phyloP scores from a whole-genome alignment of 805 yeast species.

The Cyberlindnera mississippiensis region DNA sequence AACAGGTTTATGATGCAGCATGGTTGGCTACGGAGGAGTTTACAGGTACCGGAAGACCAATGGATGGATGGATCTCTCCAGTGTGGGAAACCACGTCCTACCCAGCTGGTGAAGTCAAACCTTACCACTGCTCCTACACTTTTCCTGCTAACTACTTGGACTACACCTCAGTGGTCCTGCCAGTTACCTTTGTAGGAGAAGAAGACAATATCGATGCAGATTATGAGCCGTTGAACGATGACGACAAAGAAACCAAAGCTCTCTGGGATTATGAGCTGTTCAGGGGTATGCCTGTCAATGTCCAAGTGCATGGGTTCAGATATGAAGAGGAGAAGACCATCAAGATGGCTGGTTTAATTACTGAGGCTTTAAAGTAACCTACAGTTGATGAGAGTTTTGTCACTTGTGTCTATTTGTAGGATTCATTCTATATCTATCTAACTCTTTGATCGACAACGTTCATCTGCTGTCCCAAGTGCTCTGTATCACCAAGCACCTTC shows the following conservation, averaged over 20 bases:
- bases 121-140: slow-evolving; percentile 41
- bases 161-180: slow-evolving; percentile 40
- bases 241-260: slow-evolving; percentile 31
- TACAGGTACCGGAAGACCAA: slow-evolving; percentile 36
- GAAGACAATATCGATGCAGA: slow-evolving; percentile 31
- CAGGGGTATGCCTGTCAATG: slow-evolving; percentile 50
- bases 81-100: slow-evolving; percentile 41
- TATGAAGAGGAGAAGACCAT: slow-evolving; percentile 48
- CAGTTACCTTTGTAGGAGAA: slow-evolving; percentile 37
- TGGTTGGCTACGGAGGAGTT: slow-evolving; percentile 32
- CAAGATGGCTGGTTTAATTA: slow-evolving; percentile 20
- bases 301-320: slow-evolving; percentile 52
- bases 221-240: slow-evolving; percentile 24
- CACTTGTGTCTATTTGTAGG: too few species aligned
- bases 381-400: too few species aligned
- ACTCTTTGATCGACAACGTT: slow-evolving; percentile 47
- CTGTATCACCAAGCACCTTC: slow-evolving; percentile 58
- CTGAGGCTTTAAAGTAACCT: slow-evolving; percentile 4
- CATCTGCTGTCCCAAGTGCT: slow-evolving; percentile 57
- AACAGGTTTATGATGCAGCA: slow-evolving; percentile 35
- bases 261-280: slow-evolving; percentile 44
- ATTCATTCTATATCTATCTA: slow-evolving; percentile 14
- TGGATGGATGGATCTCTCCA: slow-evolving; percentile 50
- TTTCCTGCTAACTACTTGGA: slow-evolving; percentile 38
- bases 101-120: slow-evolving; percentile 34